A percentile compares a stretch with the other conserved stretches of the same genome.
phyloP scores from a whole-genome alignment of 108 stramenopile genomes.

The Nitzschia sp. region DNA sequence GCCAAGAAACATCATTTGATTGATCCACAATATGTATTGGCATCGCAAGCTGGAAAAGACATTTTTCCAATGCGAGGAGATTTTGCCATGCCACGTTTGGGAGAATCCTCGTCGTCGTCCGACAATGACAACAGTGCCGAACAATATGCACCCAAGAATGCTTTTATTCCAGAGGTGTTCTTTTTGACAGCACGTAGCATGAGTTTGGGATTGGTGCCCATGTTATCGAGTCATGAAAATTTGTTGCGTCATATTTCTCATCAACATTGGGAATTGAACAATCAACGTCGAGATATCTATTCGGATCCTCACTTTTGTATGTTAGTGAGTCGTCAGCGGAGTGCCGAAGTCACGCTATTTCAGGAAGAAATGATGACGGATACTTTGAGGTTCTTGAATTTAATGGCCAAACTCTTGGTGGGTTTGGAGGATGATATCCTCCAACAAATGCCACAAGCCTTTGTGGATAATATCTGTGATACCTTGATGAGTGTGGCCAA shows the following conservation, averaged over 20 bases:
- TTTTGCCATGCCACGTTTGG: conserved; percentile 72
- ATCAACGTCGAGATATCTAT: conserved; percentile 53
- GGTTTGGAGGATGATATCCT: conserved; percentile 55
- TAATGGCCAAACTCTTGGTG: conserved; percentile 64
- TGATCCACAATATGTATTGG: conserved; percentile 72
- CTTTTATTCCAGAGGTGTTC: conserved; percentile 84
- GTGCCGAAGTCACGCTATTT: conserved; percentile 68
- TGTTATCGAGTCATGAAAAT: conserved; percentile 50
- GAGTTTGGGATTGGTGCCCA: conserved; percentile 69
- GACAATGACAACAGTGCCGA: conserved; percentile 7
- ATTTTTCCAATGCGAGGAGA: conserved; percentile 71
- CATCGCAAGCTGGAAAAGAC: conserved; percentile 60
- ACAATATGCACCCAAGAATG: conserved; percentile 74
- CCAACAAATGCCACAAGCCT: conserved; percentile 76
- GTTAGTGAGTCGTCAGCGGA: conserved; percentile 53
- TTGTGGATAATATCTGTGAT: conserved; percentile 79
- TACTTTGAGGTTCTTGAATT: conserved; percentile 65
- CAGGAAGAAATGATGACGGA: conserved; percentile 70
- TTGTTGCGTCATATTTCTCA: conserved; percentile 62
- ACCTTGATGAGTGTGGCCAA: conserved; percentile 65
- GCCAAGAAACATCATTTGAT: conserved; percentile 63
- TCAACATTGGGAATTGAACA: conserved; percentile 56
- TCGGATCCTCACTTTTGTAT: conserved; percentile 74
- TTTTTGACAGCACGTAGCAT: conserved; percentile 79
- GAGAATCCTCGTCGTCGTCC: conserved; percentile 27